Conservation (phyloP, 148 eudicot genomes). For the Vaccinium myrtillus region DNA sequence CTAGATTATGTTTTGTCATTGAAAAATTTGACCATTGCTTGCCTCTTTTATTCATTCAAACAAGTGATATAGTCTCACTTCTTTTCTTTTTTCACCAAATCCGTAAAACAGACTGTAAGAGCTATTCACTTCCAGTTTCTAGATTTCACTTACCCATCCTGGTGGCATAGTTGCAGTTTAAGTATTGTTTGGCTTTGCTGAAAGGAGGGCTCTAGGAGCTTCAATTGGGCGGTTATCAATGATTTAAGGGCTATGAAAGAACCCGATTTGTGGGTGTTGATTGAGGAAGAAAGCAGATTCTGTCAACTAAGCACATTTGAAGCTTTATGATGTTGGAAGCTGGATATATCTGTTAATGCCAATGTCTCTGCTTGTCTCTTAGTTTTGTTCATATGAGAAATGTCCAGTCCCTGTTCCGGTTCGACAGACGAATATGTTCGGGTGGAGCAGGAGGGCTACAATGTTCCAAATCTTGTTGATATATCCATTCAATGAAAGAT, state of each 20-base stretch:
- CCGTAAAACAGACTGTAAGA: neutral
- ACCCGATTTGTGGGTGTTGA: neutral
- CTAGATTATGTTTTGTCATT: neutral
- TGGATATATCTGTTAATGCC: conserved; percentile 7
- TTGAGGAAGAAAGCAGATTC: conserved; percentile 13
- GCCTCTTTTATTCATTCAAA: neutral
- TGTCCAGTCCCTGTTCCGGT: neutral
- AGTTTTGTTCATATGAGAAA: neutral
- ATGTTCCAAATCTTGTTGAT: neutral
- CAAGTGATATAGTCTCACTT: neutral
- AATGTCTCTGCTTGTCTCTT: neutral
- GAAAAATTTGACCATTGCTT: neutral
- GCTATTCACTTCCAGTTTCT: neutral
- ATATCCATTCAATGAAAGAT: neutral
- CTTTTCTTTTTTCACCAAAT: neutral
- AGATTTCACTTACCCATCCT: neutral
- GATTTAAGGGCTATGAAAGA: neutral
- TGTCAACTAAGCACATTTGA: neutral
- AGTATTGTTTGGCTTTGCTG: neutral
- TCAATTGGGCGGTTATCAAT: neutral
- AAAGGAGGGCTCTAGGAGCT: neutral
- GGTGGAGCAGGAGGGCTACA: conserved; percentile 3
- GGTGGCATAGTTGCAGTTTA: neutral
- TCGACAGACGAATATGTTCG: neutral
- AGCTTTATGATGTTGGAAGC: conserved; percentile 10